These are phyloP conservation scores for Cadophora gregata DNA, from an alignment of 2,329 filamentous ascomycete genomes.

Conservation along the genomic window DNA sequence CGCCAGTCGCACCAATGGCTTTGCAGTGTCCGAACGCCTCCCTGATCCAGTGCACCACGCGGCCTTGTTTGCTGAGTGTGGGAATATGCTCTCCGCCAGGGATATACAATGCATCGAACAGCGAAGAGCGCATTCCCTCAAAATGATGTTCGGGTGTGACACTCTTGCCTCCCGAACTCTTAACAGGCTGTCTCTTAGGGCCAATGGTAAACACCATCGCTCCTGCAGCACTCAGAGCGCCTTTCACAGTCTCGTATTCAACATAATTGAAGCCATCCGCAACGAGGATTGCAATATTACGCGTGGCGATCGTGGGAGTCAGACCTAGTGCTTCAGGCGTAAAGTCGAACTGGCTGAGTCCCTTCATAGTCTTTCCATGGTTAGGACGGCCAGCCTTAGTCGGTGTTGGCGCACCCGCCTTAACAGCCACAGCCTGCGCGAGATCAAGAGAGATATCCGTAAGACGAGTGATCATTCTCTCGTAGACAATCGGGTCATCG, in stretches of 20 bases:
- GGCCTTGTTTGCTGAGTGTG: conserved; percentile 71
- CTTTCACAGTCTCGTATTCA: conserved; percentile 69
- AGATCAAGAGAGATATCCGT: conserved; percentile 75
- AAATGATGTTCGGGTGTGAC: conserved; percentile 77
- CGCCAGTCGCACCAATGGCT: conserved; percentile 76
- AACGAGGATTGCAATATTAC: conserved; percentile 76
- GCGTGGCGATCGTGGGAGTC: conserved; percentile 70
- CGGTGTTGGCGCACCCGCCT: conserved; percentile 70
- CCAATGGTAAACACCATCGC: conserved; percentile 78
- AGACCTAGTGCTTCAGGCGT: conserved; percentile 53
- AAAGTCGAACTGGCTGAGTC: conserved; percentile 73
- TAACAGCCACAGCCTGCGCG: conserved; percentile 70
- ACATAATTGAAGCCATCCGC: conserved; percentile 76
- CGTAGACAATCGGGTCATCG: conserved; percentile 78
- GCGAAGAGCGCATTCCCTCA: conserved; percentile 77
- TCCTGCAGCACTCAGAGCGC: conserved; percentile 63
- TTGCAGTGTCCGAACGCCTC: conserved; percentile 86
- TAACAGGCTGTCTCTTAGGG: conserved; percentile 68
- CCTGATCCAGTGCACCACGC: conserved; percentile 76
- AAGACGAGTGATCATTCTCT: conserved; percentile 70
- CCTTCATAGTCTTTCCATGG: conserved; percentile 70
- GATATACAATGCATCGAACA: conserved; percentile 82
- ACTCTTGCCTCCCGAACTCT: conserved; percentile 51
- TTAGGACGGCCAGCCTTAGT: conserved; percentile 60
- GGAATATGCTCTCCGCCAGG: conserved; percentile 71